These are phyloP conservation scores for Eucalyptus sideroxylon DNA, from an alignment of 345 rosid genomes.

Conservation along the genomic window DNA sequence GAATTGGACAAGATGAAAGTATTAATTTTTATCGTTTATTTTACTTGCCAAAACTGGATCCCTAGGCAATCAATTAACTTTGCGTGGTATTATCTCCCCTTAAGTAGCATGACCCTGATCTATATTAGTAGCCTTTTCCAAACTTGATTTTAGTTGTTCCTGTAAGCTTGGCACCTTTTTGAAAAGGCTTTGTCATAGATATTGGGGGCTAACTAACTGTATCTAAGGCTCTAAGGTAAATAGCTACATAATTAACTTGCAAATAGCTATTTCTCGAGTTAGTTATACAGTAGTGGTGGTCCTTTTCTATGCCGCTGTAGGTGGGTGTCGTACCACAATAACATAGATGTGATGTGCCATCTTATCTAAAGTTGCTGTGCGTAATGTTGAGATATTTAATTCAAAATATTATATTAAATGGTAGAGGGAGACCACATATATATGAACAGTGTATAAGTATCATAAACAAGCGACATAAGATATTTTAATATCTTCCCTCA, in stretches of 20 bases:
- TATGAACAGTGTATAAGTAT: not conserved
- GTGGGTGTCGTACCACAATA: not conserved
- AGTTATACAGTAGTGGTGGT: not conserved
- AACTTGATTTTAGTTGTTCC: not conserved
- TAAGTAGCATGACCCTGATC: not conserved
- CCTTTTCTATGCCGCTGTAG: not conserved
- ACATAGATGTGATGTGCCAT: not conserved
- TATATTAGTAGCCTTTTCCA: not conserved
- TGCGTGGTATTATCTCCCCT: not conserved
- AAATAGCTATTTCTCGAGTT: not conserved
- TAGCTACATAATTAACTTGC: not conserved
- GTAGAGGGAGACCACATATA: not conserved
- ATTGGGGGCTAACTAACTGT: not conserved
- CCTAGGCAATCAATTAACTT: not conserved
- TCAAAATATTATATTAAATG: not conserved
- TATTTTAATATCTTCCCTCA: not conserved
- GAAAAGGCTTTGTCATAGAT: not conserved
- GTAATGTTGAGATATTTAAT: not conserved
- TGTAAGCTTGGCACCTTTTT: not conserved
- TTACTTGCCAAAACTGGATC: not conserved
- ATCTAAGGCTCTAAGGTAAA: not conserved
- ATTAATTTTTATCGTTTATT: not conserved
- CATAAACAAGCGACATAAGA: rapidly evolving
- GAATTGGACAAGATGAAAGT: not conserved
- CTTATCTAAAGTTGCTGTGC: not conserved